Base-by-base conservation (phyloP, 2,329 filamentous ascomycete genomes). In the Cladobotryum mycophilum region DNA sequence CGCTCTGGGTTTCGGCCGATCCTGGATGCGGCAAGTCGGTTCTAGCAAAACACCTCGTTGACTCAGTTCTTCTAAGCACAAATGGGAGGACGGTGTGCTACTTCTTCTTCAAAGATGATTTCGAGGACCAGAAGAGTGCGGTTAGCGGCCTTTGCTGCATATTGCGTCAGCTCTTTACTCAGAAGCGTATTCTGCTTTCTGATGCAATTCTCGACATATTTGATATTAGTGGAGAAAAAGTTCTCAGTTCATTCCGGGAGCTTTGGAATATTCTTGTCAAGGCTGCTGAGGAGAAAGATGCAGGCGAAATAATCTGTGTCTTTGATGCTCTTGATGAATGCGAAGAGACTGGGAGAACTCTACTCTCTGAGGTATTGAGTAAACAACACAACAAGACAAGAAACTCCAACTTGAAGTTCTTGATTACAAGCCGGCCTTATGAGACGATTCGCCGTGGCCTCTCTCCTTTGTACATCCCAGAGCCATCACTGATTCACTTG, bases 41-140 rank as follows among this genome's bases (percentile, higher is more conserved):
- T 7, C 54, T 75, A 1, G 60, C 67, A 12, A 70, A 57, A 51
- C 61, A 64, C 34, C 52, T 75, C 1, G 57, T 68, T 0, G 69
- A 74, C 22, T 14, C 56, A 0, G 47, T 63, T 0, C 51, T 72
- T 2, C 47, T 46, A 1, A 56, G 25, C 0, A 57, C 35, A 1
- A 15, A 41, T 2, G 47, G 47, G 1, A 58, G 55, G 15, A 65
- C 58, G 0, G 59, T 57, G 3, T 70, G 66, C 45, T 74, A 73
- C 47, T 75, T 72, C 58, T 75, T 74, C 55, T 74, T 74, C 61
- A 72, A 72, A 35, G 69, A 72, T n/a, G 70, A 72, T 25, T 65
- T 63, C 22, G 57, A 64, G 4, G 63, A 70, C 17, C 68, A 72
- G 40, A 67, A 52, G 14, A 62, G 44, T 9, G 30, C 55, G 4